phyloP scores from a whole-genome alignment of 1,284 basidiomycete species.

The Microbotryum saponariae region DNA sequence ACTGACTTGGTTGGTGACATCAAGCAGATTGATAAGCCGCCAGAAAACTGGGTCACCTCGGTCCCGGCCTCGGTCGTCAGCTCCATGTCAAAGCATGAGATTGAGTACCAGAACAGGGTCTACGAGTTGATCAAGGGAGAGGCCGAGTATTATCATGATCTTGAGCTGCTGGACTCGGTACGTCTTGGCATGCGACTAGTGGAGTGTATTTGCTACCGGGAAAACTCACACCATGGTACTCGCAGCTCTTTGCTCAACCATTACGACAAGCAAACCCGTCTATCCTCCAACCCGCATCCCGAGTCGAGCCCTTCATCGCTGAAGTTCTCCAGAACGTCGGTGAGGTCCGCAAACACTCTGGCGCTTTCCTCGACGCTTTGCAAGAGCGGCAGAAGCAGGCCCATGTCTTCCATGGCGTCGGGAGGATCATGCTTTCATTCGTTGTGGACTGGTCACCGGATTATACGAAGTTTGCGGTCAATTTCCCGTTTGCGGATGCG shows the following conservation, averaged over 20 bases:
- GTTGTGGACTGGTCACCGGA: slow-evolving; percentile 78
- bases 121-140: slow-evolving; percentile 85
- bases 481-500: slow-evolving; percentile 77
- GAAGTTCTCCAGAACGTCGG: slow-evolving; percentile 81
- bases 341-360: slow-evolving; percentile 73
- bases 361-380: slow-evolving; percentile 71
- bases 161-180: slow-evolving; percentile 72
- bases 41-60: slow-evolving; percentile 66
- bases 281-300: slow-evolving; percentile 59
- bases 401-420: slow-evolving; percentile 72
- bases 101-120: slow-evolving; percentile 81
- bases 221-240: no score
- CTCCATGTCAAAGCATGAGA: slow-evolving; percentile 64
- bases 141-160: slow-evolving; percentile 79
- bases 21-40: slow-evolving; percentile 44
- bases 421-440: slow-evolving; percentile 81
- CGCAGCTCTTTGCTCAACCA: slow-evolving; percentile 59
- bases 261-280: slow-evolving; percentile 63
- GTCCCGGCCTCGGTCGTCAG: slow-evolving; percentile 61
- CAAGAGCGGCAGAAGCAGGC: slow-evolving; percentile 83
- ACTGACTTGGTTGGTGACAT: background rate
- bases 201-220: no score
- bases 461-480: slow-evolving; percentile 79
- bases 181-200: background rate
- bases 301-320: slow-evolving; percentile 71